Conservation (phyloP, 1,139 yeast species). For the Hyphopichia khmerensis region DNA sequence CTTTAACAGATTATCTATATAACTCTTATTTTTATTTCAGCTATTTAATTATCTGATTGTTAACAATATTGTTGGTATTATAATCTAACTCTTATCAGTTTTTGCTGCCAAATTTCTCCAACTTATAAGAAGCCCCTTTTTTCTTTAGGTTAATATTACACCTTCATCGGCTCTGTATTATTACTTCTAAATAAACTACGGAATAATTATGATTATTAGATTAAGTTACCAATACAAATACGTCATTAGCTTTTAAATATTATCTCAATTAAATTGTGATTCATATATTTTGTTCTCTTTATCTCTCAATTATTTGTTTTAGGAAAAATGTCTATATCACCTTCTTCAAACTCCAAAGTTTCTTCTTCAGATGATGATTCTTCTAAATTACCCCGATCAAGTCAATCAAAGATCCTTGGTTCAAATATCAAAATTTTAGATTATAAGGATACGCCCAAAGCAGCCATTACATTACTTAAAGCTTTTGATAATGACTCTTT, state of each 20-base stretch:
- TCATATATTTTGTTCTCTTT: not conserved
- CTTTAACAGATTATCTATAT: too few relatives aligned
- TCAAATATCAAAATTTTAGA: slow-evolving; percentile 27
- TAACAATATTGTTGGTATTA: too few relatives aligned
- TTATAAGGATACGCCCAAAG: slow-evolving; percentile 48
- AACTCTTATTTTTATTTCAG: too few relatives aligned
- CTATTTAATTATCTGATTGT: too few relatives aligned
- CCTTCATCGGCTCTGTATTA: slow-evolving; percentile 1
- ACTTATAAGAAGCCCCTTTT: not conserved
- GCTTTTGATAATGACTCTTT: slow-evolving; percentile 55
- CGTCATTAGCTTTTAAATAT: slow-evolving; percentile 4
- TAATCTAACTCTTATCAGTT: not conserved
- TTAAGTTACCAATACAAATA: slow-evolving; percentile 5
- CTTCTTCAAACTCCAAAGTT: slow-evolving; percentile 9
- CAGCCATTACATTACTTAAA: slow-evolving; percentile 51
- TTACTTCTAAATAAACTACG: not conserved
- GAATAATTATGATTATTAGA: slow-evolving; percentile 3
- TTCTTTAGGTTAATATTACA: slow-evolving; percentile 1
- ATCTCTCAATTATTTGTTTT: not conserved
- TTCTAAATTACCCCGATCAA: slow-evolving; percentile 4
- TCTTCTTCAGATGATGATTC: slow-evolving; percentile 12
- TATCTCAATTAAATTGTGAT: not conserved
- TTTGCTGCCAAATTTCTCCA: not conserved
- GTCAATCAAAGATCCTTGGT: not conserved
- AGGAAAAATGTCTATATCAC: slow-evolving; percentile 1